Base-by-base conservation (phyloP, 2,329 filamentous ascomycete genomes). In the Fusarium sulawesiense region DNA sequence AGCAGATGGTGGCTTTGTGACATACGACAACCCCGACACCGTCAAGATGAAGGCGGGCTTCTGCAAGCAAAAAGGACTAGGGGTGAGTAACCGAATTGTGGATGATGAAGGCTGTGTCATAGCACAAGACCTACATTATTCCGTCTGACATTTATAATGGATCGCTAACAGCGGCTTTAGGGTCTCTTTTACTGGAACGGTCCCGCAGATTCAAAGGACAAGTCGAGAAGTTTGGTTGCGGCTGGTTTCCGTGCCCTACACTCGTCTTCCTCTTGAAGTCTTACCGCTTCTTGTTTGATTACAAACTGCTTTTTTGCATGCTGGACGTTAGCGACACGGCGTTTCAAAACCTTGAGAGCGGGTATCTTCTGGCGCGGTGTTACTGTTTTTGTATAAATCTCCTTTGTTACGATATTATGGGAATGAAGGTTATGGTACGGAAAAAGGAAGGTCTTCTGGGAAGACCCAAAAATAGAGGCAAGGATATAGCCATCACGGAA, bases 141-240 rank as follows among this genome's bases (percentile, higher is more conserved):
- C 57, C 30, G 25, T 27, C 40, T n/a, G 42, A 49, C 41, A 47
- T 59, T 21, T n/a, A 53, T 40, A 44, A 27, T 40, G 23, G 44
- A 58, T 71, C 58, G 71, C 73, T 76, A 64, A 76, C 66, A 11
- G 45, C 16, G 32, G 12, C n/a, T 55, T 60, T 45, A 89, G 87
- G 93, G 93, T 0, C 80, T 96, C 11, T 95, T 94, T 78, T 96
- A 94, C 79, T 94, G 91, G 91, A 89, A 91, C 56, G 91, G 89
- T n/a, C 90, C 91, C 16, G 89, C 87, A 5, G 93, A 96, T 81
- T 86, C 87, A 29, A 83, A 81, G 70, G 84, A 88, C 56, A 84
- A 83, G 65, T 84, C 86, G 54, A 83, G 88, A 54, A 90, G 87
- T 75, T 78, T 90, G 56, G 82, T 90, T 63, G 83, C 85, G 48